Base-by-base conservation (phyloP, 2,329 filamentous ascomycete species). In the Colletotrichum cordylinicola region DNA sequence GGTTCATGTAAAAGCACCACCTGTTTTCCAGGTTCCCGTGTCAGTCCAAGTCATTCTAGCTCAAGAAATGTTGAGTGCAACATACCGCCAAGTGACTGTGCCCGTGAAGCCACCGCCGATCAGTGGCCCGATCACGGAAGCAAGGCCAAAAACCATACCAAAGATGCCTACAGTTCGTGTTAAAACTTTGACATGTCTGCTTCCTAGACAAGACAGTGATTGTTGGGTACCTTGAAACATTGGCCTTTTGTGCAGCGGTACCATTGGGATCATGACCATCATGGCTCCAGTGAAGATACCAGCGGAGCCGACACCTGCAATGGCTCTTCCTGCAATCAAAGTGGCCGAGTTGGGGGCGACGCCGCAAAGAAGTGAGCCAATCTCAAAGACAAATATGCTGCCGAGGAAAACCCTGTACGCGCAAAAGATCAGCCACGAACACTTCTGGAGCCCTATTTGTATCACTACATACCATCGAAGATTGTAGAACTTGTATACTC, bases 1-100 rank as follows among this genome's bases (percentile, higher is more conserved):
- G 85, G 76, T 91, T 91, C 79, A 91, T 88, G 79, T 89, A 91
- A 79, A 91, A 91, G 79, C 90, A 91, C 90, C 90, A 89, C 65
- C 86, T 83, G 33, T 8, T 24, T 48, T 10, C 18, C 12, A 21
- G 4, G 74, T 24, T 27, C 12, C 10, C n/a, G 21, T 9, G 13
- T 29, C 15, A 37, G 24, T 21, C 6, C 18, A 52, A 21, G 62
- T 31, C 31, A 35, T 18, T 16, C 8, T 29, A 16, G 4, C n/a
- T 48, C 37, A 27, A 16, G 37, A 15, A 21, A 52, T 16, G 18
- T 18, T 35, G 37, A 35, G 16, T 15, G n/a, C 29, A 21, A 64
- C 78, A 67, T 75, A 86, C 82, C 87, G 85, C 90, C 90, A 91
- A 13, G 85, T 86, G 15, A 85, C 83, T 8, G 81, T 81, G 39